These are phyloP conservation scores for Apostasia ramifera DNA, from an alignment of 106 monocot species.

Conservation along the genomic window DNA sequence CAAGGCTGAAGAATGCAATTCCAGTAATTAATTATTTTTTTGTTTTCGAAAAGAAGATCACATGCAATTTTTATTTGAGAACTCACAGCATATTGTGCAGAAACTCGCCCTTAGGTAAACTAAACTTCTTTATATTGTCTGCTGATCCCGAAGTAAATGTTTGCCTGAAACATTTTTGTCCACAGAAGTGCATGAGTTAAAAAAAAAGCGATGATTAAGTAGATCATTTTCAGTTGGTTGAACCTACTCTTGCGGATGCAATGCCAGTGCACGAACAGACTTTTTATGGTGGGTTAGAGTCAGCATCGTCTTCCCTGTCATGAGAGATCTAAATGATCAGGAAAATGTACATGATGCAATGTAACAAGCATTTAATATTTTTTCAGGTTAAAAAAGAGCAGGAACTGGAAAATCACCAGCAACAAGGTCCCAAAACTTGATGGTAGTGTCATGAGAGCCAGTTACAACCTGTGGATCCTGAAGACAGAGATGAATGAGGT, in stretches of 20 bases:
- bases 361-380: background rate
- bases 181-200: background rate
- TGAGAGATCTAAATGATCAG: background rate
- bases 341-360: background rate
- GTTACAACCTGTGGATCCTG: slow-evolving; percentile 99
- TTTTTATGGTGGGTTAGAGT: slow-evolving; percentile 98
- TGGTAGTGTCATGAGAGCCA: slow-evolving; percentile 96
- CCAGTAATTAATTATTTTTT: too few species aligned
- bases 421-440: slow-evolving; percentile 96
- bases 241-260: slow-evolving; percentile 88
- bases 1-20: too few species aligned
- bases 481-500: slow-evolving; percentile 13
- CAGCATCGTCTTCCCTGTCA: slow-evolving; percentile 82
- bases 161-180: slow-evolving; percentile 33
- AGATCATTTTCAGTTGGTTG: background rate
- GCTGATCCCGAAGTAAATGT: slow-evolving; percentile 95
- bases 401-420: slow-evolving; percentile 53
- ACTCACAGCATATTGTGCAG: slow-evolving; percentile 98
- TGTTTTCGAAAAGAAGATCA: too few species aligned
- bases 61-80: background rate
- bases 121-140: slow-evolving; percentile 95
- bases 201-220: background rate
- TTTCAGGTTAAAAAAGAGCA: background rate
- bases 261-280: slow-evolving; percentile 87
- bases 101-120: slow-evolving; percentile 95